Evolutionary conservation across 2,329 filamentous ascomycete species (phyloP), one percentile per base, ranked within the genome.

Genomic region (Fusarium proliferatum): DNA sequence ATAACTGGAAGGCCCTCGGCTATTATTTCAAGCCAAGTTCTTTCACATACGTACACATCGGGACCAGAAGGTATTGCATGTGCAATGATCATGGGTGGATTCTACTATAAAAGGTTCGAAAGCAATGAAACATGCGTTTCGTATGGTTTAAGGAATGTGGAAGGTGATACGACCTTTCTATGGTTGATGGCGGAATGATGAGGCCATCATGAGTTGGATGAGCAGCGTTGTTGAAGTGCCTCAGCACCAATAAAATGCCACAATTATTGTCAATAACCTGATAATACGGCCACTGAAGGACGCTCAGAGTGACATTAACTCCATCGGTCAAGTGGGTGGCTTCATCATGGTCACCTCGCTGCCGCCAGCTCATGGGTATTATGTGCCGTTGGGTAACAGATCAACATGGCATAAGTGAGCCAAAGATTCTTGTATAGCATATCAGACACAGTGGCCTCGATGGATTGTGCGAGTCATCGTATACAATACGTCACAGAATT

Each of bases 281-380:
- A 19, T 17, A 26, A 7, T 21, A 28, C 5, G 11, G 28, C 1
- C 8, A 16, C 10, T 3, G 4, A n/a, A 21, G 7, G 4, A 41
- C 33, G 55, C 15, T 11, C 9, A 33, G 6, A 19, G 11, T 3
- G 28, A 10, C 21, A 19, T 41, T 12, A 48, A 17, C 23, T 33
- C 19, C 15, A 11, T 19, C 11, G 42, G 9, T 10, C n/a, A 5
- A 12, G 34, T 12, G 26, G 36, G 30, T 61, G 30, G 36, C 52
- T 53, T 46, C 46, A 67, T 67, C 65, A 67, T 67, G 65, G 21
- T 30, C 19, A 53, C 55, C 63, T 67, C 30, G 19, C 15, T 19
- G 30, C 23, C 34, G 36, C 28, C 21, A n/a, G 30, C 34, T 41
- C 45, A 67, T 67, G 61, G 57, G 49, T 46, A 17, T 33, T 26